These are phyloP conservation scores for Secale cereale DNA, from an alignment of 176 grass and related monocot genomes.

Conservation along the genomic window DNA sequence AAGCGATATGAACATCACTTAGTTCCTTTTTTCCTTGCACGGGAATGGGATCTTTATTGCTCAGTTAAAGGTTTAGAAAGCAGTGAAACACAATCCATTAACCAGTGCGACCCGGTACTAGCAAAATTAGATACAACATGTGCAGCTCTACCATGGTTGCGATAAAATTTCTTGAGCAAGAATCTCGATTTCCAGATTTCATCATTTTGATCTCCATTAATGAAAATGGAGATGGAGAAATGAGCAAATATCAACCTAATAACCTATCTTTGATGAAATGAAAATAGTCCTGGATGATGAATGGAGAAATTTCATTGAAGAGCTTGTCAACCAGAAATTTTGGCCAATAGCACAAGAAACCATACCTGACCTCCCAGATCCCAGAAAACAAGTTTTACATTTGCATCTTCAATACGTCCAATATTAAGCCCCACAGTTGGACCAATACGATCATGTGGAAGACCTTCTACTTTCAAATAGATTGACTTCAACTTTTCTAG, in stretches of 20 bases:
- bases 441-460: slow-evolving; percentile 84
- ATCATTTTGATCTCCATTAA: neutral
- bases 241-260: neutral
- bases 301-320: neutral
- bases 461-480: slow-evolving; percentile 69
- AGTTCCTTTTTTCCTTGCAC: neutral
- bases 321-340: neutral
- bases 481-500: slow-evolving; percentile 94
- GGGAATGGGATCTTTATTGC: neutral
- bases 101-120: neutral
- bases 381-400: slow-evolving; percentile 97
- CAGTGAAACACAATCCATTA: neutral
- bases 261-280: neutral
- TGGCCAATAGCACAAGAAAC: slow-evolving; percentile 5
- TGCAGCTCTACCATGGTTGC: too few relatives aligned
- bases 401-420: slow-evolving; percentile 83
- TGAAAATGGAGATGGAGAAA: neutral
- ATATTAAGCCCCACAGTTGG: slow-evolving; percentile 98
- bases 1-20: neutral
- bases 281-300: neutral
- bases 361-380: slow-evolving; percentile 99
- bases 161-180: neutral
- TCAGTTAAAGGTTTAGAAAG: neutral
- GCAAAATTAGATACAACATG: neutral
- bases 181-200: neutral